Conservation (phyloP, 805 yeast species). For the Groenewaldozyma tartarivorans region DNA sequence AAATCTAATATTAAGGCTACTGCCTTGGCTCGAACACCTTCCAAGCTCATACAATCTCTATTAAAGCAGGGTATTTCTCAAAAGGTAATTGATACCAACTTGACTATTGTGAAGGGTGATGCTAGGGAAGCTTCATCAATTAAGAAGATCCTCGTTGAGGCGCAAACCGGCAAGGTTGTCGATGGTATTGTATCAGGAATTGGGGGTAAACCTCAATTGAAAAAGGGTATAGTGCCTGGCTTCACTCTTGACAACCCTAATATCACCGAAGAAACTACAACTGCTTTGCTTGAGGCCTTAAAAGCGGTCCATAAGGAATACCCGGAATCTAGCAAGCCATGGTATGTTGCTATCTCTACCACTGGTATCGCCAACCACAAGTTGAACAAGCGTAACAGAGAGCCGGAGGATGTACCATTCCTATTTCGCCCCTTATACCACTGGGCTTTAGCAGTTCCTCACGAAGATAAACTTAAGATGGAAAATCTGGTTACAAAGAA, state of each 20-base stretch:
- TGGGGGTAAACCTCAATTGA: background rate
- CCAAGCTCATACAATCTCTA: background rate
- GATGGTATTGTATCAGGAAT: background rate
- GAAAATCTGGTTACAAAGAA: background rate
- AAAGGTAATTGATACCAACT: background rate
- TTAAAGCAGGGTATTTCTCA: background rate
- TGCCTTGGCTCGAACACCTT: background rate
- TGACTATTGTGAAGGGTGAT: background rate
- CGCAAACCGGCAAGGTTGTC: background rate
- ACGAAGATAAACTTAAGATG: background rate
- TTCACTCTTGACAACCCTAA: background rate
- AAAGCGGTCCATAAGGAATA: background rate
- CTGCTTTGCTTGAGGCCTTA: background rate
- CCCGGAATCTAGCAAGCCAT: too few species aligned
- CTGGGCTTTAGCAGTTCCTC: background rate
- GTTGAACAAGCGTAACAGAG: too few species aligned
- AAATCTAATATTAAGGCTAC: background rate
- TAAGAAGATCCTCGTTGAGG: too few species aligned
- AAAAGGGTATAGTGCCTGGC: background rate
- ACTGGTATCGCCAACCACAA: too few species aligned
- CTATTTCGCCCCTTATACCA: background rate
- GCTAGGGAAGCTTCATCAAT: background rate
- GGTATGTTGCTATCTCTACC: background rate
- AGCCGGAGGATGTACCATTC: background rate
- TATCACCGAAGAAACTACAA: background rate